Base-by-base conservation (phyloP, 148 eudicot species). In the Bassia scoparia region DNA sequence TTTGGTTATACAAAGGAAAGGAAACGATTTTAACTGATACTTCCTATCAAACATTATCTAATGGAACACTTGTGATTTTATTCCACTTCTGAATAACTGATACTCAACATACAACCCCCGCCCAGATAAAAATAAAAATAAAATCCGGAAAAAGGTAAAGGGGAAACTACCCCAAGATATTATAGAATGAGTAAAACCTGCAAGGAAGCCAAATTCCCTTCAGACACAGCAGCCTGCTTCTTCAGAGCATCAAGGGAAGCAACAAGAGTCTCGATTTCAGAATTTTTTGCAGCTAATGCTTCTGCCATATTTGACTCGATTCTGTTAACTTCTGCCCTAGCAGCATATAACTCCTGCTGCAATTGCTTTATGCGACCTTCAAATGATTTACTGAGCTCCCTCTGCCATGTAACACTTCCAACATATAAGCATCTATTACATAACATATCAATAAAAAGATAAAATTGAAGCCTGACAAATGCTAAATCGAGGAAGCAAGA, bases 221-320 rank as follows among this genome's bases (percentile, higher is more conserved):
- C 99, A 70, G 96, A 89, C 68, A 87, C 70, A 84, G 99, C 89
- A 77, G 96, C 94, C 81, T 92, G 97, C 78, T 92, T 96, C 88
- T 96, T 96, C 77, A 90, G 78, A 66, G 83, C 83, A 77, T 96
- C 97, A 70, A 90, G 76, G 76, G 99, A 92, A 78, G 72, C 85
- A 64, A 92, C 87, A 69, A 91, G 96, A 35, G 87, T 73, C 88
- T 89, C 99, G 70, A 96, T 96, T 84, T 96, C 99, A 68, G 94
- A 84, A 77, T 96, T 96, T 87, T 96, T 96, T 59, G 96, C 96
- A 44, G 92, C 84, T 83, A 96, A 83, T 54, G 99, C 97, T 70
- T 92, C 97, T 56, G 75, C 80, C 96, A 96, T 88, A 74, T 74
- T 92, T 73, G 96, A 86, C 86, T 96, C 99, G 37, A 82, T 88